These are phyloP conservation scores for Xylariaceae sp. DNA, from an alignment of 2,329 filamentous ascomycete genomes.

Conservation along the genomic window DNA sequence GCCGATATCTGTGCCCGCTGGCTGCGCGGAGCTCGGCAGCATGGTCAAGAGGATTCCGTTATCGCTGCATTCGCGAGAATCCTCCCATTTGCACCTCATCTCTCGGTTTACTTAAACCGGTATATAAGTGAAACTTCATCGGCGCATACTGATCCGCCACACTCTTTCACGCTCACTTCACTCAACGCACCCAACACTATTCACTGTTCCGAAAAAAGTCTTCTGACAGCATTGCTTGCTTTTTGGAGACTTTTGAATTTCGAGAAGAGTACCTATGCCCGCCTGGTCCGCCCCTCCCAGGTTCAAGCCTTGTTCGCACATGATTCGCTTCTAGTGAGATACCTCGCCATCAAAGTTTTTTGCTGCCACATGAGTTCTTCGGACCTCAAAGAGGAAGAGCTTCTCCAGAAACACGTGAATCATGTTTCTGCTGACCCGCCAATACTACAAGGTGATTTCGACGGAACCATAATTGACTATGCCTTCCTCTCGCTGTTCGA, in stretches of 20 bases:
- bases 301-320: constrained; percentile 69
- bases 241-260: constrained; percentile 78
- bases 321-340: constrained; percentile 61
- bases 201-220: constrained; percentile 12
- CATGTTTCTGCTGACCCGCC: constrained; percentile 39
- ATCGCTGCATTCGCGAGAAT: constrained; percentile 76
- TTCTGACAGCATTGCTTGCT: constrained; percentile 56
- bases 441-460: constrained; percentile 67
- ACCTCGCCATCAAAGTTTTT: constrained; percentile 78
- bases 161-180: constrained; percentile 28
- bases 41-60: constrained; percentile 41
- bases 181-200: constrained; percentile 18
- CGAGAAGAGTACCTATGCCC: constrained; percentile 66
- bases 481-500: constrained; percentile 65
- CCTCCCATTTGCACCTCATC: constrained; percentile 76
- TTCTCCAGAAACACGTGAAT: constrained; percentile 66
- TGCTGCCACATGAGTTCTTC: constrained; percentile 76
- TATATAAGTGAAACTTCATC: constrained; percentile 36
- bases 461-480: constrained; percentile 75
- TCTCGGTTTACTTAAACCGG: constrained; percentile 67
- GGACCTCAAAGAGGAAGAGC: constrained; percentile 72
- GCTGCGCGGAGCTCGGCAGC: constrained; percentile 50
- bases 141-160: constrained; percentile 16
- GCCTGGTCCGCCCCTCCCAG: constrained; percentile 61
- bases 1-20: constrained; percentile 82